Evolutionary conservation across 1,284 basidiomycete genomes (phyloP).

Genomic region (Paramarasmius palmivorus): DNA sequence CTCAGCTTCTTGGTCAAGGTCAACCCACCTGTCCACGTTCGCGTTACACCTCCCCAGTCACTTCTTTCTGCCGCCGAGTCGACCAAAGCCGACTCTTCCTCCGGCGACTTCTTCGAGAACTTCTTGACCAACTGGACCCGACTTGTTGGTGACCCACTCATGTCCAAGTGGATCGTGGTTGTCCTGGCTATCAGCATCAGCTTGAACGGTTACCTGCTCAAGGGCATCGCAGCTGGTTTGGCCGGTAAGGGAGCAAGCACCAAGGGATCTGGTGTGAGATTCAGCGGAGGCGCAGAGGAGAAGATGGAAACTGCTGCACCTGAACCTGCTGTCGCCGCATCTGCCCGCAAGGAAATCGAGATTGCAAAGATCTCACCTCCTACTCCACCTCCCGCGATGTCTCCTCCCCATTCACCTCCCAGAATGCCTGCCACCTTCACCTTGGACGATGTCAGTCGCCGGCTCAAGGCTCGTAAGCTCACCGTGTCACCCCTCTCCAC

Average conservation of each 20-base stretch:
- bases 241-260: slow-evolving; percentile 37
- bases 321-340: slow-evolving; percentile 16
- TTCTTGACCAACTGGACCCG: slow-evolving; percentile 94
- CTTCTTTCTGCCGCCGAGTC: slow-evolving; percentile 15
- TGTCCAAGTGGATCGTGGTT: slow-evolving; percentile 96
- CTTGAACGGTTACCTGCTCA: slow-evolving; percentile 93
- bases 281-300: slow-evolving; percentile 35
- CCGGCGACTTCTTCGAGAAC: slow-evolving; percentile 56
- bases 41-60: slow-evolving; percentile 17
- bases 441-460: slow-evolving; percentile 49
- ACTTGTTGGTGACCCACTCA: slow-evolving; percentile 93
- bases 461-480: slow-evolving; percentile 36
- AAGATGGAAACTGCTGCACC: slow-evolving; percentile 11
- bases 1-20: slow-evolving; percentile 65
- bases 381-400: slow-evolving; percentile 27
- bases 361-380: slow-evolving; percentile 8
- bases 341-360: slow-evolving; percentile 16
- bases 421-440: slow-evolving; percentile 36
- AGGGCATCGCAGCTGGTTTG: slow-evolving; percentile 63
- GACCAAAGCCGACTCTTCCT: slow-evolving; percentile 20
- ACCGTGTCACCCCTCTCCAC: slow-evolving; percentile 11
- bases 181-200: slow-evolving; percentile 86
- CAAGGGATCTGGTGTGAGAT: slow-evolving; percentile 49
- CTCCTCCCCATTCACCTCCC: slow-evolving; percentile 23
- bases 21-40: slow-evolving; percentile 18